Evolutionary conservation across 2,329 filamentous ascomycete genomes (phyloP).

Genomic region (Hirsutella thompsonii): DNA sequence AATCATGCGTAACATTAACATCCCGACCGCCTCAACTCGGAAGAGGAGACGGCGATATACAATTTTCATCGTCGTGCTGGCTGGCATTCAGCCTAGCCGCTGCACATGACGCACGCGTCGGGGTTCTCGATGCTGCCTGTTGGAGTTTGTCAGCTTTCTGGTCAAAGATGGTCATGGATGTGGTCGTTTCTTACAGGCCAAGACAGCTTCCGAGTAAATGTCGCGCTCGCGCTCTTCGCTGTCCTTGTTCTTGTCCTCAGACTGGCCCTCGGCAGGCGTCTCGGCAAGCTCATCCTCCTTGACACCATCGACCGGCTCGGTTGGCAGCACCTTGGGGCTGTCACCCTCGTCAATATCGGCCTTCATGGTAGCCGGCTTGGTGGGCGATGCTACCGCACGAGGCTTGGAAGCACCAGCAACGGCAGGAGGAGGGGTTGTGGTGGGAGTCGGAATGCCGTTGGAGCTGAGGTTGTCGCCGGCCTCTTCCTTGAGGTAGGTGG

Average conservation of each 20-base stretch:
- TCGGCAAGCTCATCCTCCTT: slow-evolving; percentile 54
- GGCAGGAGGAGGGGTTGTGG: slow-evolving; percentile 48
- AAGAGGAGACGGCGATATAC: slow-evolving; percentile 14
- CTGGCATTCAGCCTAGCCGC: slow-evolving; percentile 46
- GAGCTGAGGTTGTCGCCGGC: slow-evolving; percentile 24
- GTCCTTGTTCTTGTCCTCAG: slow-evolving; percentile 60
- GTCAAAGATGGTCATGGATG: neutral
- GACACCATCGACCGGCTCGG: slow-evolving; percentile 51
- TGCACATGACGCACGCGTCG: slow-evolving; percentile 94
- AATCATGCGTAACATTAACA: neutral
- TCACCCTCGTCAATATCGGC: slow-evolving; percentile 67
- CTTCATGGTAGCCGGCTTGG: slow-evolving; percentile 56
- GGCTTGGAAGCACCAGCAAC: slow-evolving; percentile 23
- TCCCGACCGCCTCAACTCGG: too few relatives aligned
- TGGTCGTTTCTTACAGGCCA: slow-evolving; percentile 54
- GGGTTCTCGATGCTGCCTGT: slow-evolving; percentile 90
- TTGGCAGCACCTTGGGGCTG: slow-evolving; percentile 64
- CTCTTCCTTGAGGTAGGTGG: slow-evolving; percentile 50
- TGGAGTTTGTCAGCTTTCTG: slow-evolving; percentile 16
- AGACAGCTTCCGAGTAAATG: slow-evolving; percentile 86
- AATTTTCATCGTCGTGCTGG: slow-evolving; percentile 4
- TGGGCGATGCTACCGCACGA: slow-evolving; percentile 39
- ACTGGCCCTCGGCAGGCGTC: slow-evolving; percentile 36
- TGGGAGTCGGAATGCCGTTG: slow-evolving; percentile 58
- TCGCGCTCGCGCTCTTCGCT: slow-evolving; percentile 71